A percentile compares a stretch with the other conserved stretches of the same genome.
Conservation (phyloP, 139 green algal species). For the Coelastrella sp. region DNA sequence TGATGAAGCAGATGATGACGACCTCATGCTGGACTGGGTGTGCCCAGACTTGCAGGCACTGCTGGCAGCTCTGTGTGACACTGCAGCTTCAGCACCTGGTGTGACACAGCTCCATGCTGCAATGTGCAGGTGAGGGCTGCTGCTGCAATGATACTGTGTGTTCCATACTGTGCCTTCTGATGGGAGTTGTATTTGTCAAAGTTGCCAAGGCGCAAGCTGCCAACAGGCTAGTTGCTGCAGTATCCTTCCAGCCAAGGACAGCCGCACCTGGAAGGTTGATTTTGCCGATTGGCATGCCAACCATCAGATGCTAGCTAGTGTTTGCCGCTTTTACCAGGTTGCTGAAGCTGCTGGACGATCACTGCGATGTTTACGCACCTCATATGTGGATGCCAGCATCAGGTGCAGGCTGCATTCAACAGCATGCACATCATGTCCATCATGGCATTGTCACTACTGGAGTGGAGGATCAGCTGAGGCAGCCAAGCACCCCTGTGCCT, state of each 20-base stretch:
- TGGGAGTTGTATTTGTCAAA: too few relatives aligned
- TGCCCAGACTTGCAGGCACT: slow-evolving; percentile 14
- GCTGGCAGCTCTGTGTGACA: not conserved
- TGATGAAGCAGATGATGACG: not conserved
- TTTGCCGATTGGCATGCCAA: not conserved
- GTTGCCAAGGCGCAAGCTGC: too few relatives aligned
- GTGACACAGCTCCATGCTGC: not conserved
- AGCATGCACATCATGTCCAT: too few relatives aligned
- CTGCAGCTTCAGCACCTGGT: not conserved
- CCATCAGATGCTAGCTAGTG: too few relatives aligned
- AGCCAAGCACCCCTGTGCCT: too few relatives aligned
- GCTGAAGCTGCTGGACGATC: slow-evolving; percentile 33
- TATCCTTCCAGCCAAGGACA: not conserved
- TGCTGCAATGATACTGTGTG: too few relatives aligned
- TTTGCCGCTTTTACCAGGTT: not conserved
- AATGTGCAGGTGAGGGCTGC: not conserved
- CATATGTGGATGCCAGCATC: not conserved
- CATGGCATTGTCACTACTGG: too few relatives aligned
- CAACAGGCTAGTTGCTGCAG: too few relatives aligned
- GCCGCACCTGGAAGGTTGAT: not conserved
- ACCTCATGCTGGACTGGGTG: slow-evolving; percentile 1
- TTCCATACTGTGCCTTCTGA: too few relatives aligned
- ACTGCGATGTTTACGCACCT: slow-evolving; percentile 13
- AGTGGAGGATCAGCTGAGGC: too few relatives aligned
- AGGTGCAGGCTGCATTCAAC: not conserved